phyloP scores from a whole-genome alignment of 2,329 filamentous ascomycete species.

The Nannizziopsis arthrosporioides region DNA sequence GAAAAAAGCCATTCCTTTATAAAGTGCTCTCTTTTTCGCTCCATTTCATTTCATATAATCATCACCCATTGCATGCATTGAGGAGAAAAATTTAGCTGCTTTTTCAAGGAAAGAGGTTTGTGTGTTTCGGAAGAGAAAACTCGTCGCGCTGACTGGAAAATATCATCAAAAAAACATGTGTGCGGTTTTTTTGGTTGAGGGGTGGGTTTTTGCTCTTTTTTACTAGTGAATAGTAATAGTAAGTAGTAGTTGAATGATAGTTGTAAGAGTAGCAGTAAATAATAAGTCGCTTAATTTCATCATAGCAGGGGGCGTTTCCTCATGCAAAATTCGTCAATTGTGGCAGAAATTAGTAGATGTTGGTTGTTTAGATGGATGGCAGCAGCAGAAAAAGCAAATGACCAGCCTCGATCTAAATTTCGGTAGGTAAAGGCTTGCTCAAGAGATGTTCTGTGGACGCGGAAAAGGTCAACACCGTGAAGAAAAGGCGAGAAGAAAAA shows the following conservation, averaged over 20 bases:
- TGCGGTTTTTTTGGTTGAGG: no score
- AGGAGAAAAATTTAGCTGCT: neutral
- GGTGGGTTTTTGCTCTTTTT: no score
- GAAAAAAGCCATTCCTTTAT: conserved; percentile 3
- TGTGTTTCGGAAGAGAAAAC: neutral
- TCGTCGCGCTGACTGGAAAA: conserved; percentile 7
- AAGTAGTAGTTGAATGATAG: no score
- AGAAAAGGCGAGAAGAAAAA: neutral
- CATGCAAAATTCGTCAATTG: conserved; percentile 7
- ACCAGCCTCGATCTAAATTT: conserved; percentile 11
- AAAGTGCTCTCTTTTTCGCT: conserved; percentile 3
- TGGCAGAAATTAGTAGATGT: conserved; percentile 5
- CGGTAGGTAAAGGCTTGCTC: conserved; percentile 2
- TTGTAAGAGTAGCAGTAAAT: neutral
- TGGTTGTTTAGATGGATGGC: neutral
- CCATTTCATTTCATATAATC: conserved; percentile 5
- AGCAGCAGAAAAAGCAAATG: conserved; percentile 4
- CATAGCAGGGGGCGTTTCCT: conserved; percentile 3
- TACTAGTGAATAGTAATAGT: no score
- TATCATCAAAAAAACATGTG: no score
- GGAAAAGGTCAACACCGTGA: neutral
- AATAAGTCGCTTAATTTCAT: conserved; percentile 3
- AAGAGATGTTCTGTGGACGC: neutral
- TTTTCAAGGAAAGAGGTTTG: conserved; percentile 6
- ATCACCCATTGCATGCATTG: conserved; percentile 8